Evolutionary conservation across 495 filamentous ascomycete genomes (phyloP), one percentile per base, ranked within the genome.

Genomic region (Podospora pseudoanserina): DNA sequence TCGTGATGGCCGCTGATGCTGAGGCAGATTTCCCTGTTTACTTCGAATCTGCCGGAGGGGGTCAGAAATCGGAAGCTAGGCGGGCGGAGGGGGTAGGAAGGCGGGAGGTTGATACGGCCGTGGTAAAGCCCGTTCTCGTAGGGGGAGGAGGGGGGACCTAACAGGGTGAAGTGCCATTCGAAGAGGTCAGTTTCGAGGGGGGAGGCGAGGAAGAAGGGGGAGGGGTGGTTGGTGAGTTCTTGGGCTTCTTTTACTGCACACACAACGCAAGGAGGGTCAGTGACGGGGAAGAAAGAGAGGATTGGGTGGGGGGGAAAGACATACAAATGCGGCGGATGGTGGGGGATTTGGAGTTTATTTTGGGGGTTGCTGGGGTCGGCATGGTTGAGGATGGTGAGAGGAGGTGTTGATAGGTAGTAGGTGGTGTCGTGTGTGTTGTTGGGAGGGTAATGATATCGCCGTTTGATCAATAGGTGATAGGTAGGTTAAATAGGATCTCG

Each of bases 81-180:
- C 15, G 95, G 95, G 1, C 92, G 89, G 3, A 96, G 86, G 0
- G 95, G 95, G 80, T 99, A 99, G 6, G 88, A 83, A 0, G 92
- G 85, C 6, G 95, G 95, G 19, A 99, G 88, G 53, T 92, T 84
- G 77, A 99, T 99, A 73, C 94, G 92, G 58, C 95, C 95, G 81
- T 99, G 95, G 84, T 99, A 99, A 73, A 96, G 85, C 26, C 95
- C 95, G 9, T 75, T 71, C 20, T 87, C 84, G 83, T 94, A 99
- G 34, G 90, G 85, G 23, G 91, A 90, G 11, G 85, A 81, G 0
- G 95, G 95, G 0, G 95, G 95, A 1, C 95, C 95, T 61, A 88
- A 87, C n/a, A 99, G 81, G 0, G 95, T 99, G 86, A 99, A 99
- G 85, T 99, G 95, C 95, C 95, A 99, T 82, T 97, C 94, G 83